A percentile compares a stretch with the other conserved stretches of the same genome.
phyloP scores from a whole-genome alignment of 257 asterid species.

The Phtheirospermum japonicum region DNA sequence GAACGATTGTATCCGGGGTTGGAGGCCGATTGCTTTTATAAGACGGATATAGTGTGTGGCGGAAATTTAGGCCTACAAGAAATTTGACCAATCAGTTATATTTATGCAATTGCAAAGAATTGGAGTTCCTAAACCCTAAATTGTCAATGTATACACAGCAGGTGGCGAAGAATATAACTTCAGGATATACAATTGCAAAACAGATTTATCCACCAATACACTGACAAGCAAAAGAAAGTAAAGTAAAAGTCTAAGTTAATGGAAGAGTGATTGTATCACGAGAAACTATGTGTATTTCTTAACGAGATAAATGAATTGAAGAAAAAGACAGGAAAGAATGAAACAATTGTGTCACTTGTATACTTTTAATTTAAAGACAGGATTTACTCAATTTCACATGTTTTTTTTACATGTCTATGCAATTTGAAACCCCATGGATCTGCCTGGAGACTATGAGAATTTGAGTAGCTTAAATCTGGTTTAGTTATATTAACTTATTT shows the following conservation, averaged over 20 bases:
- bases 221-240: background rate
- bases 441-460: no score
- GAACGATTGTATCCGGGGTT: slow-evolving; percentile 95
- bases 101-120: slow-evolving; percentile 16
- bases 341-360: no score
- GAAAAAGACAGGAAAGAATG: background rate
- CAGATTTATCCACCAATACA: slow-evolving; percentile 2
- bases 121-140: slow-evolving; percentile 13
- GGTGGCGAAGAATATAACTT: slow-evolving; percentile 1
- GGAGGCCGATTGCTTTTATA: slow-evolving; percentile 98
- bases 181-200: slow-evolving; percentile 12
- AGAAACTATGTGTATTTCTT: background rate
- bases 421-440: no score
- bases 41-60: slow-evolving; percentile 86
- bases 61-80: slow-evolving; percentile 79
- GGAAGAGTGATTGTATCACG: background rate
- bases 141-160: slow-evolving; percentile 16
- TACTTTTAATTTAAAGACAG: no score
- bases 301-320: background rate
- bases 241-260: background rate
- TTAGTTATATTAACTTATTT: no score
- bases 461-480: no score
- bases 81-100: slow-evolving; percentile 28
- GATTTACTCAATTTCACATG: no score
- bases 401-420: no score